These are phyloP conservation scores for Podila epigama DNA, from an alignment of 192 early-diverging fungal species.

Conservation along the genomic window DNA sequence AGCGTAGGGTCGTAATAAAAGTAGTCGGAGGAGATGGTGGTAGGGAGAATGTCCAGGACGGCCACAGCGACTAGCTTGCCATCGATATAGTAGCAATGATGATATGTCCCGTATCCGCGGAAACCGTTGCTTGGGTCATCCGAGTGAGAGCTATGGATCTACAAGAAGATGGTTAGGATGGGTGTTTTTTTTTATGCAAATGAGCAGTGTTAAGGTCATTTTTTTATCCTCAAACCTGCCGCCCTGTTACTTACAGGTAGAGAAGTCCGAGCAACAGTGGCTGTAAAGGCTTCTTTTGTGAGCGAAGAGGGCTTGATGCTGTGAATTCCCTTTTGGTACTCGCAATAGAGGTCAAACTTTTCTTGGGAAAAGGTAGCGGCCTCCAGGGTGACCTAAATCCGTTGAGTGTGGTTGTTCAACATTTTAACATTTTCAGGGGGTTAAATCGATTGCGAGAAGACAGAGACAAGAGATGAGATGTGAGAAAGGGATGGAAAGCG, in stretches of 20 bases:
- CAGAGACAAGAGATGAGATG: neutral
- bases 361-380: constrained; percentile 72
- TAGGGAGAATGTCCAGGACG: constrained; percentile 91
- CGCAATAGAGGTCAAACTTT: constrained; percentile 80
- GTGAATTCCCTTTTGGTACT: constrained; percentile 87
- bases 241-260: constrained; percentile 49
- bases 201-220: neutral
- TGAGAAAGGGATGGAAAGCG: no score
- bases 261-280: constrained; percentile 81
- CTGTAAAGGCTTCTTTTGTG: constrained; percentile 61
- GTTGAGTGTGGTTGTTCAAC: no score
- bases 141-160: constrained; percentile 7
- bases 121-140: constrained; percentile 6
- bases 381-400: constrained; percentile 62
- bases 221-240: neutral
- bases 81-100: constrained; percentile 92
- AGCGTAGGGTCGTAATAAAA: constrained; percentile 93
- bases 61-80: constrained; percentile 82
- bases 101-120: constrained; percentile 77
- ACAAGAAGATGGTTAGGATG: neutral
- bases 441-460: neutral
- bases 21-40: constrained; percentile 90
- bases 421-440: neutral
- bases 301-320: constrained; percentile 65
- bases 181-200: no score